Percentiles rank a stretch among this genome's conserved stretches.
Conservation (phyloP, 2,329 filamentous ascomycete genomes). For the Trichoderma hamatum region DNA sequence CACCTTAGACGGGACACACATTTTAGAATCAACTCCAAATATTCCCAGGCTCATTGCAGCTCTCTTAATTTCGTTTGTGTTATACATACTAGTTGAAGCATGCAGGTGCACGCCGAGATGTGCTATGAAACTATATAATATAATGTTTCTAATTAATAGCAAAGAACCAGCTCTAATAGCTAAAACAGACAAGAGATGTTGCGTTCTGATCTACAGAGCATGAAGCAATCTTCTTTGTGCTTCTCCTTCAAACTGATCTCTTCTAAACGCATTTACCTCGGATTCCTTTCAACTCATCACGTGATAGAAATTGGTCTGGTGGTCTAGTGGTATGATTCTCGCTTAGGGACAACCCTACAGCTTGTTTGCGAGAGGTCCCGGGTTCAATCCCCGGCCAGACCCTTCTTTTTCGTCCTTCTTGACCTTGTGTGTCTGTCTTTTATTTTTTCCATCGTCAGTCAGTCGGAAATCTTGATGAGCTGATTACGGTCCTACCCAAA, state of each 20-base stretch:
- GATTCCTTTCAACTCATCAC: neutral
- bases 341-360: constrained; percentile 25
- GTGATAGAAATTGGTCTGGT: constrained; percentile 23
- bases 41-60: neutral
- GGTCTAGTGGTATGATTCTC: constrained; percentile 28
- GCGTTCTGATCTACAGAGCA: neutral
- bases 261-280: neutral
- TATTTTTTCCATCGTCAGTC: neutral
- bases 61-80: neutral
- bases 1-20: constrained; percentile 8
- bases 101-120: neutral
- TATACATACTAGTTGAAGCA: neutral
- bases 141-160: neutral
- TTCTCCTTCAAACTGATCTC: neutral
- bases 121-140: neutral
- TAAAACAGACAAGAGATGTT: neutral
- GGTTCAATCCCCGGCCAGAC: constrained; percentile 52
- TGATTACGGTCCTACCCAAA: no score
- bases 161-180: neutral
- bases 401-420: constrained; percentile 31
- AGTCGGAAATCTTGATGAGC: no score
- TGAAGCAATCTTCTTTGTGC: no score
- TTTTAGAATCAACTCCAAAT: neutral
- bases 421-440: no score
- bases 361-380: constrained; percentile 48